Percentiles rank a stretch among this genome's conserved stretches.
These are phyloP conservation scores for Suillus plorans DNA, from an alignment of 768 basidiomycete genomes.

Conservation along the genomic window DNA sequence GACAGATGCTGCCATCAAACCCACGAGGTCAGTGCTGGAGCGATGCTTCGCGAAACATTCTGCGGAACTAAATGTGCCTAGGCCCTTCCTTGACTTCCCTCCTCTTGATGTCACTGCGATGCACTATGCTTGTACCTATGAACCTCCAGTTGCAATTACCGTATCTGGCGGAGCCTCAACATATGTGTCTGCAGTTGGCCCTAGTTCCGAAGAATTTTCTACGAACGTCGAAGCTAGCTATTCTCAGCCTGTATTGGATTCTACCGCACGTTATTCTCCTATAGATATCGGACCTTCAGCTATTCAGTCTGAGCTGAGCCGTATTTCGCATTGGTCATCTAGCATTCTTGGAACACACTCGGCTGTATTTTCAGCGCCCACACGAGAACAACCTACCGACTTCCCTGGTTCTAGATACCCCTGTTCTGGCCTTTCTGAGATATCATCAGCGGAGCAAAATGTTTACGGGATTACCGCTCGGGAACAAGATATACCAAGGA, in stretches of 20 bases:
- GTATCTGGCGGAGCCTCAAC: neutral
- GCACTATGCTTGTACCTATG: neutral
- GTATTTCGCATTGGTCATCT: neutral
- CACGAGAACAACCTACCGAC: neutral
- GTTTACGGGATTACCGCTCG: neutral
- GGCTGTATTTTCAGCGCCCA: neutral
- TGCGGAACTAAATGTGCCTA: too few relatives aligned
- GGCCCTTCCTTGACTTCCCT: neutral
- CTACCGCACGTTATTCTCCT: neutral
- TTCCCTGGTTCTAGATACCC: neutral
- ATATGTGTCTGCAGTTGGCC: neutral
- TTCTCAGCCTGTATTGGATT: neutral
- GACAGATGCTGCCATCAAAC: neutral
- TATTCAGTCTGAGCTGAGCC: neutral
- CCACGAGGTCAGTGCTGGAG: too few relatives aligned
- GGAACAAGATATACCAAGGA: neutral
- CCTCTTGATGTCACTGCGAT: neutral
- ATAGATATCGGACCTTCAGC: neutral
- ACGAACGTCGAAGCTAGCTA: neutral
- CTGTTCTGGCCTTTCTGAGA: neutral
- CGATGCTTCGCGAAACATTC: neutral
- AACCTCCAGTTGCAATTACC: neutral
- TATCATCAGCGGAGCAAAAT: neutral
- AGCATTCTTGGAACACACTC: neutral
- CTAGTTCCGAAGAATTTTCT: neutral